phyloP scores from a whole-genome alignment of 257 asterid genomes.

The Haberlea rhodopensis region DNA sequence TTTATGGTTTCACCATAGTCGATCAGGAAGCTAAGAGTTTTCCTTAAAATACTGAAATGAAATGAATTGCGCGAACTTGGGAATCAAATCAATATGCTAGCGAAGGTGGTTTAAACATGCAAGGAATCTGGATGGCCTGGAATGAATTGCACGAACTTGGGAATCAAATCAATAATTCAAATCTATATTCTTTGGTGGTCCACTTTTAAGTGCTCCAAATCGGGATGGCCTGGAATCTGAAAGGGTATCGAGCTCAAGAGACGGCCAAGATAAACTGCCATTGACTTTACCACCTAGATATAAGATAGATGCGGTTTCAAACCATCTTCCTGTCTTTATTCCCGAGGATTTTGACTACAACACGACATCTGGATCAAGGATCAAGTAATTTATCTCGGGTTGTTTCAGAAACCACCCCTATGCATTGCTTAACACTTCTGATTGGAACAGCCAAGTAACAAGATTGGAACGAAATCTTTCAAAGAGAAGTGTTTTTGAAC shows the following conservation, averaged over 20 bases:
- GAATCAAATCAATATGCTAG: no score
- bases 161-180: no score
- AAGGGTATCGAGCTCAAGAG: slow-evolving; percentile 41
- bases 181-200: slow-evolving; percentile 92
- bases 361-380: slow-evolving; percentile 43
- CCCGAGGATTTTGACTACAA: slow-evolving; percentile 62
- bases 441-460: slow-evolving; percentile 16
- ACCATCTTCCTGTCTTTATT: slow-evolving; percentile 87
- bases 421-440: neutral
- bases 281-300: slow-evolving; percentile 50
- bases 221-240: slow-evolving; percentile 50
- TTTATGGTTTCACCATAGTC: no score
- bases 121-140: no score
- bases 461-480: slow-evolving; percentile 44
- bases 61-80: no score
- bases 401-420: neutral
- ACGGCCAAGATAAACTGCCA: slow-evolving; percentile 41
- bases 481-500: slow-evolving; percentile 23
- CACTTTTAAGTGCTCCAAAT: slow-evolving; percentile 64
- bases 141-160: no score
- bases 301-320: slow-evolving; percentile 68
- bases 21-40: no score
- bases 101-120: no score
- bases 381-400: slow-evolving; percentile 32
- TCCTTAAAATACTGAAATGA: no score